Conservation (phyloP, 2,329 filamentous ascomycete species). For the Thielaviopsis ethacetica region DNA sequence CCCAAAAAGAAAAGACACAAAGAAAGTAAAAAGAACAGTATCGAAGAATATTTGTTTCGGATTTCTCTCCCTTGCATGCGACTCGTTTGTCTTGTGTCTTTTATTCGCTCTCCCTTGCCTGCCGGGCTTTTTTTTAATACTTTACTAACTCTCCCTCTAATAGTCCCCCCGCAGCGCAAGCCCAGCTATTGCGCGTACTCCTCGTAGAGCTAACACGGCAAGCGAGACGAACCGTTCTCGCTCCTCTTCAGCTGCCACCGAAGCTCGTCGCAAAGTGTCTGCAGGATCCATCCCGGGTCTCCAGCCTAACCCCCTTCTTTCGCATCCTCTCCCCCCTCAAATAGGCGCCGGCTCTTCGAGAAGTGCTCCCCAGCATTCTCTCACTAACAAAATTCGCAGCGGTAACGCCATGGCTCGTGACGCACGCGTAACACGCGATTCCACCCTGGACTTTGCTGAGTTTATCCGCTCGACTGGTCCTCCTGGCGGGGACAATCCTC, state of each 20-base stretch:
- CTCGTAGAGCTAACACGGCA: slow-evolving; percentile 31
- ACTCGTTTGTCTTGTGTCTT: neutral
- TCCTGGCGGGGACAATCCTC: slow-evolving; percentile 24
- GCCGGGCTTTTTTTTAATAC: neutral
- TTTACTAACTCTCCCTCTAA: slow-evolving; percentile 2
- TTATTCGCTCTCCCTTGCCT: neutral
- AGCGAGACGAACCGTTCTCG: slow-evolving; percentile 26
- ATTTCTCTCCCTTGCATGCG: neutral
- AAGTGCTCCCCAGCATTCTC: neutral
- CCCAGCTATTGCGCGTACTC: slow-evolving; percentile 25
- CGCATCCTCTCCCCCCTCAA: slow-evolving; percentile 9
- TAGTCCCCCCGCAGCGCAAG: slow-evolving; percentile 18
- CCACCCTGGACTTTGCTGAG: slow-evolving; percentile 68
- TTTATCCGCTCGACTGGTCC: slow-evolving; percentile 81
- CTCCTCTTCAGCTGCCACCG: slow-evolving; percentile 29
- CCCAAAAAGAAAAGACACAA: slow-evolving; percentile 8
- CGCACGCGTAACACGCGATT: slow-evolving; percentile 52
- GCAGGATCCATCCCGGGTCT: slow-evolving; percentile 8
- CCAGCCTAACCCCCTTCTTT: slow-evolving; percentile 9
- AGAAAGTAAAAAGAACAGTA: neutral
- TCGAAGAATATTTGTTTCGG: neutral
- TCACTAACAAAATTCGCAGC: neutral
- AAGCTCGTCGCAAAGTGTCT: slow-evolving; percentile 14
- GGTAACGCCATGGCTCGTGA: slow-evolving; percentile 40
- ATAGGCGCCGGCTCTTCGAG: slow-evolving; percentile 13